Evolutionary conservation across 2,329 filamentous ascomycete genomes (phyloP), one percentile per base, ranked within the genome.

Genomic region (Triangularia verruculosa): DNA sequence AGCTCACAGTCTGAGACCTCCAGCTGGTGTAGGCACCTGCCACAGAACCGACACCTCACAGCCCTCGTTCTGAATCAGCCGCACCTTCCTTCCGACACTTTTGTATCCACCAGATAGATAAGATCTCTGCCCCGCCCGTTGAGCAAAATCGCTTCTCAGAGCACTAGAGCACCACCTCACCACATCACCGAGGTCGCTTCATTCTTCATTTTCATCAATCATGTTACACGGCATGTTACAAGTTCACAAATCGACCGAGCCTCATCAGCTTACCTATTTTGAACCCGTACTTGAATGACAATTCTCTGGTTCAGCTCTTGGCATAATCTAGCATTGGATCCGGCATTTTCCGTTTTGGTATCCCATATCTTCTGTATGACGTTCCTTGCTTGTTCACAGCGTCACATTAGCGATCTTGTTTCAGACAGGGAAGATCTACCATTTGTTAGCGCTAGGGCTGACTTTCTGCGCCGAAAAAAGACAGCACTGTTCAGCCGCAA

Each of bases 371-470:
- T 47, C n/a, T 47, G n/a, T 11, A 47, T 20, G 39, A 20, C 39
- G 39, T 27, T 54, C 51, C 51, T 24, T n/a, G 15, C 25, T 13
- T 54, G 7, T 25, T 9, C 20, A 54, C 51, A 54, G 25, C 56
- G 56, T 58, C 34, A 51, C 56, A 58, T 47, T 28, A 20, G 4
- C 32, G 56, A 58, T 58, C 56, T 9, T 34, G 57, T 59, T 59
- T 51, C 57, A 52, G 34, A 59, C 32, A 59, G 57, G 30, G 32
- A 34, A 27, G 20, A 57, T 34, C 17, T 22, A 25, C 20, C 17
- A 32, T 27, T n/a, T 15, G 39, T 51, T 52, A 28, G 57, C n/a
- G 57, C 25, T 43, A 58, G 56, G 56, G 57, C 34, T 59, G 57
- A 52, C 32, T 24, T 17, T 28, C 56, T 58, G 56, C 8, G 20